Evolutionary conservation across 768 basidiomycete genomes (phyloP), one percentile per base, ranked within the genome.

Genomic region (Naganishia antarctica): DNA sequence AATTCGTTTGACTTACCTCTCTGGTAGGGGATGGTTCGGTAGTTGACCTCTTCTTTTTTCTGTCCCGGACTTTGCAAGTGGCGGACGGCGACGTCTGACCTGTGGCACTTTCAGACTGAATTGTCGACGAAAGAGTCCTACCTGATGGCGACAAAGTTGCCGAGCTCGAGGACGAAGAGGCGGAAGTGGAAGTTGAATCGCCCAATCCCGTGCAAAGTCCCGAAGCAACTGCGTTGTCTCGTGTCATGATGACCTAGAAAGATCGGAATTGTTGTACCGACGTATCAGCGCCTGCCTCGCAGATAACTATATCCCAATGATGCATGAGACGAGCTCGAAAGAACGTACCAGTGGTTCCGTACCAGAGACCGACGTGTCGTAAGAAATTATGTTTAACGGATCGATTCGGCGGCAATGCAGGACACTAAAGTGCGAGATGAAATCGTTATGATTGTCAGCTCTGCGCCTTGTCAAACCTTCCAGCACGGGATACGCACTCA

Each of bases 401-500:
- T 60, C 7, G 16, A 37, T 44, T 9, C 34, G 34, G 47, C 53
- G 23, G 25, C 40, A 16, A 9, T 41, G 7, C 34, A 15, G 43
- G 25, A 16, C 47, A 32, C 28, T n/a, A 31, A 47, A n/a, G n/a
- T n/a, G n/a, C n/a, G n/a, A n/a, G n/a, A n/a, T n/a, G n/a, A n/a
- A n/a, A n/a, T n/a, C n/a, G n/a, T n/a, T n/a, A n/a, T n/a, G n/a
- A n/a, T n/a, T n/a, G n/a, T n/a, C n/a, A n/a, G n/a, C n/a, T n/a
- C n/a, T n/a, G n/a, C n/a, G n/a, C n/a, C n/a, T n/a, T n/a, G n/a
- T n/a, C n/a, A n/a, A n/a, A n/a, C n/a, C n/a, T n/a, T n/a, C n/a
- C n/a, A n/a, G n/a, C n/a, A n/a, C n/a, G n/a, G n/a, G 51, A 31
- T 25, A 70, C 73, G 69, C 53, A 75, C 74, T 77, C 73, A 47